Evolutionary conservation across 805 yeast genomes (phyloP), one percentile per base, ranked within the genome.

Genomic region (Tetrapisispora namnaoensis): DNA sequence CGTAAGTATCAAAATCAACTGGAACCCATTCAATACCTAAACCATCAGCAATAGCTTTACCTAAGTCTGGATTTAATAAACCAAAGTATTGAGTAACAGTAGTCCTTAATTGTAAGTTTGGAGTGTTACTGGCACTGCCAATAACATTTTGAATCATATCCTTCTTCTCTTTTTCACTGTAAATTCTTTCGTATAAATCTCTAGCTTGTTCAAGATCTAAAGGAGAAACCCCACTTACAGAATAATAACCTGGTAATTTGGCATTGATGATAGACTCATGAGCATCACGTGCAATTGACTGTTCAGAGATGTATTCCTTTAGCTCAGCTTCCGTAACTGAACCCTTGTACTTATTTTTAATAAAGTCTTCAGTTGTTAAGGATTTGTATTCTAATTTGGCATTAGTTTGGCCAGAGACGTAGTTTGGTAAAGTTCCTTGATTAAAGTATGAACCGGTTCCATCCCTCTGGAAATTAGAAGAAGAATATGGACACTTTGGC

Each of bases 381-480:
- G 54, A 48, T 44, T 50, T 44, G 57, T 51, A 55, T 53, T 62
- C 46, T 49, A 60, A 17, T 51, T 55, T 42, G 52, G 58, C 46
- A 55, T 53, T 45, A 53, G 66, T 53, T n/a, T 52, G 46, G 21
- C 61, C 53, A n/a, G 80, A 70, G 43, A 79, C 72, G 59, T 75
- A 79, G 62, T 76, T 76, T 46, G 82, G 81, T 52, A 68, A 65
- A 30, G 64, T 50, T 16, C 78, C 80, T 57, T 76, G 75, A 63
- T 73, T 74, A 55, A 69, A 70, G 46, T 71, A 60, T 41, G 68
- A 59, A 75, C 74, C 74, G 45, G 73, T 70, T 54, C 90, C 91
- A 59, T 83, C 89, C 62, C 89, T 78, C 54, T 71, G 71, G 63
- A 68, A 73, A 47, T 68, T 64, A 18, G 69, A 68, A 34, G 78